Conservation (phyloP, 2,329 filamentous ascomycete genomes). For the Huntiella moniliformis region DNA sequence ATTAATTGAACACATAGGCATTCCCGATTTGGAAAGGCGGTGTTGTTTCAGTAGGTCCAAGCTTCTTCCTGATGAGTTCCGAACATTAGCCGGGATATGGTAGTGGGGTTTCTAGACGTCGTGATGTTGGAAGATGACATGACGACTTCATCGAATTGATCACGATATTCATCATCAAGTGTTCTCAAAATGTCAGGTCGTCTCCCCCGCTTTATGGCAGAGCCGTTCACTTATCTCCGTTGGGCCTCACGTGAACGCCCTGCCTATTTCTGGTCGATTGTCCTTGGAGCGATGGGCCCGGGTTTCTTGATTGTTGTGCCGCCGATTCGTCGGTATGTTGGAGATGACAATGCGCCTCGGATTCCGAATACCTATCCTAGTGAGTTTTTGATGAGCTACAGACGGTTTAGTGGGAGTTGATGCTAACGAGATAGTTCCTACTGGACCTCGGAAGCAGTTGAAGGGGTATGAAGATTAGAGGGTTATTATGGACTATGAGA, state of each 20-base stretch:
- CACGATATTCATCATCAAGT: no score
- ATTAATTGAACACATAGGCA: constrained; percentile 7
- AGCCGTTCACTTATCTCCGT: constrained; percentile 65
- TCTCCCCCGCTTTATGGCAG: constrained; percentile 61
- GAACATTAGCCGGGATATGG: no score
- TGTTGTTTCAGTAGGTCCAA: background rate
- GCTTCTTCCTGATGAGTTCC: background rate
- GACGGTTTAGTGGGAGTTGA: background rate
- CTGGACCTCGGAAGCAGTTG: constrained; percentile 38
- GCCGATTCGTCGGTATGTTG: constrained; percentile 51
- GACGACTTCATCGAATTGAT: no score
- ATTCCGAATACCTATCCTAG: constrained; percentile 86
- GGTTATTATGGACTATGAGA: constrained; percentile 10
- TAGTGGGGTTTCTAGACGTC: no score
- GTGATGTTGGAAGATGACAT: no score
- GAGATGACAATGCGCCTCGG: constrained; percentile 50
- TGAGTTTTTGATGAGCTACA: constrained; percentile 31
- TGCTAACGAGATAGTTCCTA: constrained; percentile 28
- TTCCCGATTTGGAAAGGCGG: background rate
- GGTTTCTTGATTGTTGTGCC: constrained; percentile 51
- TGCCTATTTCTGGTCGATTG: constrained; percentile 72
- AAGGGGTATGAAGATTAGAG: constrained; percentile 41
- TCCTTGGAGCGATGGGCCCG: constrained; percentile 57
- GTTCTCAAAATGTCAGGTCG: constrained; percentile 35
- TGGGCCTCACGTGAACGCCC: constrained; percentile 81